Percentiles rank a stretch among this genome's conserved stretches.
Evolutionary conservation across 768 basidiomycete genomes (phyloP).

Genomic region (Rhodotorula paludigena): DNA sequence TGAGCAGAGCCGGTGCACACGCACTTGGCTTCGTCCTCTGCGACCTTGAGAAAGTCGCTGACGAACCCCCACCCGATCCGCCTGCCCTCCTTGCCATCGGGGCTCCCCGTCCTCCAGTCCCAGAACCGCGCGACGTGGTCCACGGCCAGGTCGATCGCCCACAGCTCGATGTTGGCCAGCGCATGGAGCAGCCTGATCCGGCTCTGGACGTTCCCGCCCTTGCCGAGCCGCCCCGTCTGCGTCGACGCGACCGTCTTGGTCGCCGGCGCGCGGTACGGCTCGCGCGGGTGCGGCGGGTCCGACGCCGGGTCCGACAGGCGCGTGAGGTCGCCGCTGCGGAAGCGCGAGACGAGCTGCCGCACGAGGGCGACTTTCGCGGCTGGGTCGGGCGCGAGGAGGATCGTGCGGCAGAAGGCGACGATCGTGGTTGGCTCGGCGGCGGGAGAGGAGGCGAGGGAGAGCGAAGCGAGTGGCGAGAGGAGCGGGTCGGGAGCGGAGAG

Average conservation of each 20-base stretch:
- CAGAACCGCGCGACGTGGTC: conserved; percentile 67
- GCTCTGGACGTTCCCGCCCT: conserved; percentile 55
- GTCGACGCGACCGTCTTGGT: conserved; percentile 59
- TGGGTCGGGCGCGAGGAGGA: conserved; percentile 69
- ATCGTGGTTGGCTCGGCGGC: conserved; percentile 56
- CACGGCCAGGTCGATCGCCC: conserved; percentile 67
- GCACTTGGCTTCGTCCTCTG: conserved; percentile 62
- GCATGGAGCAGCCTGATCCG: conserved; percentile 72
- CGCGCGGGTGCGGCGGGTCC: conserved; percentile 58
- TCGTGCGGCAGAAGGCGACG: conserved; percentile 71
- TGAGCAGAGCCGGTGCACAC: background rate
- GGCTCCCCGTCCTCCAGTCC: conserved; percentile 45
- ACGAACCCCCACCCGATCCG: conserved; percentile 67
- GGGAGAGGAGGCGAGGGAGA: conserved; percentile 13
- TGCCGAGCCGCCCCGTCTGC: conserved; percentile 57
- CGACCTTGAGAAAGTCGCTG: conserved; percentile 76
- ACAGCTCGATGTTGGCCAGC: conserved; percentile 78
- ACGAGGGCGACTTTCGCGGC: conserved; percentile 59
- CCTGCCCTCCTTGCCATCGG: conserved; percentile 45
- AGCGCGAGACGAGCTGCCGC: conserved; percentile 62
- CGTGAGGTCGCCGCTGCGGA: conserved; percentile 63
- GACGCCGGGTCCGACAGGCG: conserved; percentile 53
- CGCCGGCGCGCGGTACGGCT: conserved; percentile 60
- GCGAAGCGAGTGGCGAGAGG: conserved; percentile 9
- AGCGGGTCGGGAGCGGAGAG: conserved; percentile 49